Evolutionary conservation across 108 stramenopile species (phyloP).

Genomic region (Cylindrotheca closterium): DNA sequence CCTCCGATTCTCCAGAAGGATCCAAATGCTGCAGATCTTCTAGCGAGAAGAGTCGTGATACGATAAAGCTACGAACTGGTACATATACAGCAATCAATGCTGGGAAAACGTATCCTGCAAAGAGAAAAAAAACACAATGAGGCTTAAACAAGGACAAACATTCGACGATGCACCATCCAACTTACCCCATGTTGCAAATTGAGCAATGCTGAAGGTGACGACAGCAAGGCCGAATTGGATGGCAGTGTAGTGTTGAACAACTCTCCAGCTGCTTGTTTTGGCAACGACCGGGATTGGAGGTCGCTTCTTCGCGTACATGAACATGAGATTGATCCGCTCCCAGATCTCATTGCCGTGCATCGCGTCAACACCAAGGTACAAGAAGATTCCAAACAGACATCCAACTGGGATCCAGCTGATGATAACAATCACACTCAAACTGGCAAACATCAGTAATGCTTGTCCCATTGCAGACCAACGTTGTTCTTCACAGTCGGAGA

Average conservation of each 20-base stretch:
- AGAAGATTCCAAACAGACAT: constrained; percentile 76
- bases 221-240: constrained; percentile 68
- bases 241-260: constrained; percentile 57
- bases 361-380: constrained; percentile 81
- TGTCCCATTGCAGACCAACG: constrained; percentile 43
- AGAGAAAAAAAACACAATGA: not conserved
- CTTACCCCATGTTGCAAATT: constrained; percentile 30
- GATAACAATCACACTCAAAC: constrained; percentile 24
- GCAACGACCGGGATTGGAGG: constrained; percentile 61
- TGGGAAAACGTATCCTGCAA: constrained; percentile 35
- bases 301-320: constrained; percentile 50
- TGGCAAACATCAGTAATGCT: constrained; percentile 54
- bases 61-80: constrained; percentile 40
- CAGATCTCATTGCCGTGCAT: constrained; percentile 85
- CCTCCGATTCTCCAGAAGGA: constrained; percentile 33
- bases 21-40: constrained; percentile 43
- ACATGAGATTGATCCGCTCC: constrained; percentile 64
- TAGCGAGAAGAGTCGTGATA: constrained; percentile 23
- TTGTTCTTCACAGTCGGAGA: constrained; percentile 47
- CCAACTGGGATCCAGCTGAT: constrained; percentile 52
- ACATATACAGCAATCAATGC: constrained; percentile 38
- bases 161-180: too few species aligned
- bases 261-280: constrained; percentile 42
- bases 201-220: constrained; percentile 32
- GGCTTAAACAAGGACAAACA: too few species aligned